These are phyloP conservation scores for Noccaea bulbosa DNA, from an alignment of 345 rosid species.

Conservation along the genomic window DNA sequence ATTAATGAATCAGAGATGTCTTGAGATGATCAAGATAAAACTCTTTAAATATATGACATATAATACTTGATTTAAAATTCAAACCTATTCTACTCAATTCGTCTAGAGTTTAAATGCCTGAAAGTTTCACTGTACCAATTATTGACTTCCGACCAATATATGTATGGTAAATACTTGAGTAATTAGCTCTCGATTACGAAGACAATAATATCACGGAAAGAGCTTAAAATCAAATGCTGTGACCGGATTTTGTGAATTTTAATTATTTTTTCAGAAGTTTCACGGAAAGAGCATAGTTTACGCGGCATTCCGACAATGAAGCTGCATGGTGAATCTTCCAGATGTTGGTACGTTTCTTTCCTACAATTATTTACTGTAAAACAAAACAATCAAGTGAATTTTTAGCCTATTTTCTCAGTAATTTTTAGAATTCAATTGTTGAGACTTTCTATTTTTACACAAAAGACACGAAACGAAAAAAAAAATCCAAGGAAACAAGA, in stretches of 20 bases:
- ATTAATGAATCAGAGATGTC: too few species aligned
- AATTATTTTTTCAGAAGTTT: neutral
- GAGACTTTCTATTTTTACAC: constrained; percentile 44
- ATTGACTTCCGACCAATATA: neutral
- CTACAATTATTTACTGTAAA: constrained; percentile 25
- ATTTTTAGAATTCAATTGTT: constrained; percentile 34
- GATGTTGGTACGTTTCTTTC: constrained; percentile 24
- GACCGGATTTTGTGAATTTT: neutral
- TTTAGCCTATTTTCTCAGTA: constrained; percentile 39
- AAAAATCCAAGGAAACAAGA: neutral
- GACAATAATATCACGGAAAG: neutral
- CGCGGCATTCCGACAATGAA: constrained; percentile 44
- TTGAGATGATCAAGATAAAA: too few species aligned
- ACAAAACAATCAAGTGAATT: constrained; percentile 28
- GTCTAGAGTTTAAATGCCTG: neutral
- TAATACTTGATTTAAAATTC: too few species aligned
- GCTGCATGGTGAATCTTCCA: constrained; percentile 39
- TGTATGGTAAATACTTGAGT: neutral
- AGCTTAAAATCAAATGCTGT: constrained; percentile 6
- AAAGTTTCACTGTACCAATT: neutral
- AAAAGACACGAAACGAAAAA: neutral
- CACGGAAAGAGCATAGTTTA: neutral
- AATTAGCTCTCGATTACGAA: too few species aligned
- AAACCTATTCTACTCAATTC: neutral
- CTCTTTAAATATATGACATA: too few species aligned